phyloP scores from a whole-genome alignment of 75 land plant species.

The Pinus tabuliformis region DNA sequence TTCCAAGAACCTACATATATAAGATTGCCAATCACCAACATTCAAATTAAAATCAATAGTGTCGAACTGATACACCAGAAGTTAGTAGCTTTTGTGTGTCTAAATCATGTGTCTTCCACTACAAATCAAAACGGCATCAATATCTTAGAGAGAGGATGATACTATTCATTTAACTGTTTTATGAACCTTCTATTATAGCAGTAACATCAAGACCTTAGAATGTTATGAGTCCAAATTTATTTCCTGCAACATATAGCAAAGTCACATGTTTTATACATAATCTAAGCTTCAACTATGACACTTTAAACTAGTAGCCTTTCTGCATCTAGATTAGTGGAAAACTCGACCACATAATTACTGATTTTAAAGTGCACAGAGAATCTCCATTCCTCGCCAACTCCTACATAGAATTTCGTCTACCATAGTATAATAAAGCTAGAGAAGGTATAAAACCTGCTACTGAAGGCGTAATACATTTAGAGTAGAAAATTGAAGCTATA shows the following conservation, averaged over 20 bases:
- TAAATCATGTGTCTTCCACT: not conserved
- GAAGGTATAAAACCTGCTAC: too few species aligned
- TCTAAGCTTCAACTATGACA: not conserved
- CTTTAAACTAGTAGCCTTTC: not conserved
- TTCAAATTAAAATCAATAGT: not conserved
- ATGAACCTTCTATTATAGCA: not conserved
- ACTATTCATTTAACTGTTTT: not conserved
- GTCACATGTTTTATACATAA: not conserved
- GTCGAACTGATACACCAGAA: not conserved
- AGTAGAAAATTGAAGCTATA: too few species aligned
- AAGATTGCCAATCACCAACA: not conserved
- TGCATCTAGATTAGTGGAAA: not conserved
- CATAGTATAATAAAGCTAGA: not conserved
- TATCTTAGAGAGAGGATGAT: not conserved
- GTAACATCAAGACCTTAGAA: not conserved
- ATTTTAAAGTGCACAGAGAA: not conserved
- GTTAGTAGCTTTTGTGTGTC: not conserved
- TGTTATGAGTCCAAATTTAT: not conserved
- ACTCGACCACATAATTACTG: not conserved
- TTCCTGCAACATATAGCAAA: not conserved
- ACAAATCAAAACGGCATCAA: not conserved
- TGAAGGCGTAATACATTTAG: too few species aligned
- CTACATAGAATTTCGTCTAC: not conserved
- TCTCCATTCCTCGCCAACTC: not conserved
- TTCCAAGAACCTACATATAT: conserved; percentile 65